Evolutionary conservation across 2,329 filamentous ascomycete species (phyloP).

Genomic region (Sclerotinia nivalis): DNA sequence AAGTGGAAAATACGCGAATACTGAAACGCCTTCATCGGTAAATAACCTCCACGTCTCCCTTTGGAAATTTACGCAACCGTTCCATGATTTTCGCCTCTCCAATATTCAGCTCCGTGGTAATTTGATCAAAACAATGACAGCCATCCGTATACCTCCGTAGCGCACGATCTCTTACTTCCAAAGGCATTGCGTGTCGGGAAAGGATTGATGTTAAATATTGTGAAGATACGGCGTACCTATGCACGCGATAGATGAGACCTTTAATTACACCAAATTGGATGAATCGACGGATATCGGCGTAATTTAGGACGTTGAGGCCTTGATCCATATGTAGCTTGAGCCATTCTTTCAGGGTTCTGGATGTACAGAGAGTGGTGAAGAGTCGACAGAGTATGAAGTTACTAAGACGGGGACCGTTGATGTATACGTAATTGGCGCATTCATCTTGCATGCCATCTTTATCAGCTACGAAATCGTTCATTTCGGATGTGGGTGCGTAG

Average conservation of each 20-base stretch:
- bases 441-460: constrained; percentile 76
- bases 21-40: constrained; percentile 37
- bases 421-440: constrained; percentile 75
- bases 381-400: constrained; percentile 74
- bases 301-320: constrained; percentile 65
- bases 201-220: constrained; percentile 54
- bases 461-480: constrained; percentile 78
- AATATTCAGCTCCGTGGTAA: constrained; percentile 73
- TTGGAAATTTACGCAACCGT: constrained; percentile 59
- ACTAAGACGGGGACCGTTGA: constrained; percentile 44
- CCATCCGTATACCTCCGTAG: constrained; percentile 73
- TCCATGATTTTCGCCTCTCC: constrained; percentile 70
- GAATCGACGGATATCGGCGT: constrained; percentile 85
- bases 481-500: constrained; percentile 78
- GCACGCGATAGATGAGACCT: constrained; percentile 86
- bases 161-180: constrained; percentile 36
- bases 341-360: constrained; percentile 85
- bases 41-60: constrained; percentile 43
- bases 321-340: constrained; percentile 70
- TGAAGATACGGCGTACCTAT: constrained; percentile 81
- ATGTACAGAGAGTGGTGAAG: constrained; percentile 81
- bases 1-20: not conserved
- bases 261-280: constrained; percentile 97
- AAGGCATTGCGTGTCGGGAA: constrained; percentile 33
- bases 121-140: constrained; percentile 76